phyloP scores from a whole-genome alignment of 768 basidiomycete species.

The Roridomyces roridus region DNA sequence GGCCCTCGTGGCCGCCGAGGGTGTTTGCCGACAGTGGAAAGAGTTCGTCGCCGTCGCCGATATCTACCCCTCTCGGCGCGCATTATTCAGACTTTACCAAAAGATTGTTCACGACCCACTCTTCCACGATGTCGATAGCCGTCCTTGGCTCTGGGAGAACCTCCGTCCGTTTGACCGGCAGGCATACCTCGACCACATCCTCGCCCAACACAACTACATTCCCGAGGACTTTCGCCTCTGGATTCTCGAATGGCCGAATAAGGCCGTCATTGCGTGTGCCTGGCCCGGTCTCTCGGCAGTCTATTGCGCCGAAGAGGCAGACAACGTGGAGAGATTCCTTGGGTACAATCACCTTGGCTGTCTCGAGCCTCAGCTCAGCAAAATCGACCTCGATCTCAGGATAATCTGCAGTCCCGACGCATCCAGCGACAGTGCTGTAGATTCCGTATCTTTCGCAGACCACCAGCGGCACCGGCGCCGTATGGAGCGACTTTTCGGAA shows the following conservation, averaged over 20 bases:
- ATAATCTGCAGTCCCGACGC: not conserved
- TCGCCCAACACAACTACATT: slow-evolving; percentile 4
- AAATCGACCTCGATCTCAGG: not conserved
- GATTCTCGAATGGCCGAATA: slow-evolving; percentile 32
- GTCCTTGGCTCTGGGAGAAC: slow-evolving; percentile 19
- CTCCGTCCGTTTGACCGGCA: slow-evolving; percentile 22
- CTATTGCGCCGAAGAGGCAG: not conserved
- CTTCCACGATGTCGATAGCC: slow-evolving; percentile 13
- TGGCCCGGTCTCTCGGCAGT: slow-evolving; percentile 27
- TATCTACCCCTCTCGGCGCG: slow-evolving; percentile 25
- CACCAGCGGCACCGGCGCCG: too few species aligned
- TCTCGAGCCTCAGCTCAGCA: not conserved
- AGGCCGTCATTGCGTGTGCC: slow-evolving; percentile 25
- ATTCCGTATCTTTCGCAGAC: too few species aligned
- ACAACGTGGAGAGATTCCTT: not conserved
- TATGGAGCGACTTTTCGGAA: too few species aligned
- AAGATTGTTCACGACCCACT: slow-evolving; percentile 22
- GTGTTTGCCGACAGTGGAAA: slow-evolving; percentile 26
- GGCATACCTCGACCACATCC: slow-evolving; percentile 18
- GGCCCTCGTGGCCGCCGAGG: slow-evolving; percentile 26
- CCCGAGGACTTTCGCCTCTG: slow-evolving; percentile 30
- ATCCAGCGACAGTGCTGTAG: too few species aligned
- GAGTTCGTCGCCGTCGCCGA: slow-evolving; percentile 7
- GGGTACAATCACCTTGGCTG: not conserved
- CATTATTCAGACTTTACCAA: slow-evolving; percentile 26